Evolutionary conservation across 305 asterid species (phyloP), one percentile per base, ranked within the genome.

Genomic region (Coffea humblotiana): DNA sequence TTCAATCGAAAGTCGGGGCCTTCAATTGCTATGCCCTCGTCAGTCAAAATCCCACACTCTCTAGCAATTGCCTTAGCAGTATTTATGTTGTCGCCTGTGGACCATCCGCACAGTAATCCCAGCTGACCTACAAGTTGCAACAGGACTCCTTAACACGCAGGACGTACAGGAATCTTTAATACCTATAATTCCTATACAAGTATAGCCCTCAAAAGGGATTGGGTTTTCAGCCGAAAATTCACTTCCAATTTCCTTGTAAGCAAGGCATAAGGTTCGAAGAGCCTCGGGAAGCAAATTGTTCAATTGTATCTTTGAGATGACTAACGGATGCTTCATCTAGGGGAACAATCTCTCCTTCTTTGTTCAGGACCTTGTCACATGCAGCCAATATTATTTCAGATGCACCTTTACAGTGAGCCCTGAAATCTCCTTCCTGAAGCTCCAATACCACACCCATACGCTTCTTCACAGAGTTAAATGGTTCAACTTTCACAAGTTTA

Each of bases 131-230:
- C 99, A 95, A 80, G 92, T 91, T 32, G 96, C 93, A 76, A 95
- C 99, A 51, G 99, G 99, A 95, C 83, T 94, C 97, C 95, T 88
- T 95, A 71, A 95, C 99, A 76, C 99, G n/a, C 97, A 45, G 95
- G 94, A 54, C 99, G 96, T 79, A 95, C 95, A 8, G 99, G 99
- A 90, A 90, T 95, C 99, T 84, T 95, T 95, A 79, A 95, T 95
- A 48, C 99, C 99, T 48, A 95, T 91, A 56, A 95, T 91, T 76
- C 97, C 98, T 78, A 95, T 86, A 86, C 91, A 89, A 79, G 91
- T 92, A 85, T 92, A 95, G 48, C 94, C 94, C 88, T 81, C 94
- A 84, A 89, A 91, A 47, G 99, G 92, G 77, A 94, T 82, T 45
- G 91, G 81, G 80, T 84, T 82, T 74, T 79, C 90, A 74, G 84